Conservation (phyloP, 1,284 basidiomycete species). For the Irpex lacteus region DNA sequence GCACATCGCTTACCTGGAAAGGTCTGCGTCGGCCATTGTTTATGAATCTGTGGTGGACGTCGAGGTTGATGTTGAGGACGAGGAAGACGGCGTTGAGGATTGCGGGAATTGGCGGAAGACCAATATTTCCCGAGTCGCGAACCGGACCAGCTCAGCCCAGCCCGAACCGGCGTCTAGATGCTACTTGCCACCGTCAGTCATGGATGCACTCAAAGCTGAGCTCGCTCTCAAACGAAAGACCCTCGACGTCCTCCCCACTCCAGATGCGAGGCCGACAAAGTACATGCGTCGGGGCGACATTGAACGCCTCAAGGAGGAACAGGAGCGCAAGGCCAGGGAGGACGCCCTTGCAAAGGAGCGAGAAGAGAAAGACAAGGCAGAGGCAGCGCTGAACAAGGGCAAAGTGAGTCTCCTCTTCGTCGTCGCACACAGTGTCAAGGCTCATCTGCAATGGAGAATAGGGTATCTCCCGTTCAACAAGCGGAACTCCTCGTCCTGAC, state of each 20-base stretch:
- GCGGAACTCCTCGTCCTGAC: conserved; percentile 39
- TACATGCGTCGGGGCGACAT: conserved; percentile 87
- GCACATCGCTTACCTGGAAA: conserved; percentile 47
- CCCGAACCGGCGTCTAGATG: not conserved
- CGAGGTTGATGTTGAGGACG: conserved; percentile 19
- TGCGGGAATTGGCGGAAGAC: conserved; percentile 21
- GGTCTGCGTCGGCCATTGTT: conserved; percentile 54
- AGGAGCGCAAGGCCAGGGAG: conserved; percentile 52
- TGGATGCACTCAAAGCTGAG: conserved; percentile 88
- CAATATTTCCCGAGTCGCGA: conserved; percentile 1
- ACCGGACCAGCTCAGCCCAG: not conserved
- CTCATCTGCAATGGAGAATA: conserved; percentile 51
- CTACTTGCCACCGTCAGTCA: conserved; percentile 27
- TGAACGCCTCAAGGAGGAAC: conserved; percentile 68
- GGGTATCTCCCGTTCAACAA: conserved; percentile 35
- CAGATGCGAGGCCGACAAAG: conserved; percentile 56
- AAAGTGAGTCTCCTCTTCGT: conserved; percentile 40
- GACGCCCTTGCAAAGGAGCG: conserved; percentile 38
- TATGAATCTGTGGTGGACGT: conserved; percentile 9
- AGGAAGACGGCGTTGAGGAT: conserved; percentile 6
- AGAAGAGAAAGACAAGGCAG: conserved; percentile 28
- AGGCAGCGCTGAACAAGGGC: conserved; percentile 22
- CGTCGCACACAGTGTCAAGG: conserved; percentile 19
- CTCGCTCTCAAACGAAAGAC: conserved; percentile 86
- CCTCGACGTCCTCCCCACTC: conserved; percentile 39